Evolutionary conservation across 1,284 basidiomycete genomes (phyloP).

Genomic region (Naganishia albida): DNA sequence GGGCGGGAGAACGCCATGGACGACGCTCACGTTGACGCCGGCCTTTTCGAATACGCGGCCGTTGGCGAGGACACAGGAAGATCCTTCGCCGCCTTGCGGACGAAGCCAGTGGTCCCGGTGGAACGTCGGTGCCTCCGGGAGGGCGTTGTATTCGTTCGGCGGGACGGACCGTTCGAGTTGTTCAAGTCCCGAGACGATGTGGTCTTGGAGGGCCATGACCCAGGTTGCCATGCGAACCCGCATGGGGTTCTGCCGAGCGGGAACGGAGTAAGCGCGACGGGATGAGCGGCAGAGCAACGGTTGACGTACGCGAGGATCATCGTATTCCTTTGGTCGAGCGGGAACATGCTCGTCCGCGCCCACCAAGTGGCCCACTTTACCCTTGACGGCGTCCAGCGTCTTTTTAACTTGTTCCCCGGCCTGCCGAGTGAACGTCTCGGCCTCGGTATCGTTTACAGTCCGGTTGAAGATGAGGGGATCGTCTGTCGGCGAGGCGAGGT

Average conservation of each 20-base stretch:
- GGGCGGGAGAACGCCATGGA: constrained; percentile 84
- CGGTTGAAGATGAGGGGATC: constrained; percentile 29
- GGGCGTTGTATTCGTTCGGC: constrained; percentile 38
- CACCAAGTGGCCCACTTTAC: not conserved
- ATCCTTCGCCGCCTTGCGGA: constrained; percentile 71
- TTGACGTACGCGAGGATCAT: constrained; percentile 51
- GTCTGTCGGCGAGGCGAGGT: constrained; percentile 16
- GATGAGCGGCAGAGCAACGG: too few species aligned
- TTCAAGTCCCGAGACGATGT: constrained; percentile 79
- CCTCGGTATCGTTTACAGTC: constrained; percentile 14
- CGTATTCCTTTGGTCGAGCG: constrained; percentile 45
- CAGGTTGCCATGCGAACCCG: constrained; percentile 77
- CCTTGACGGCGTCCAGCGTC: constrained; percentile 21
- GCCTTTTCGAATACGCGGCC: constrained; percentile 86
- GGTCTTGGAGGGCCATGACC: constrained; percentile 74
- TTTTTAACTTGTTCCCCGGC: constrained; percentile 12
- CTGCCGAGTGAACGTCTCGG: constrained; percentile 29
- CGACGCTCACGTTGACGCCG: constrained; percentile 92
- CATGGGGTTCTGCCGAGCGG: constrained; percentile 60
- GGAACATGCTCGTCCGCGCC: constrained; percentile 36
- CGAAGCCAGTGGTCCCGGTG: constrained; percentile 85
- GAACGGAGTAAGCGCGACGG: not conserved
- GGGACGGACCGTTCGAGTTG: constrained; percentile 70
- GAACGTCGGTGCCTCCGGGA: constrained; percentile 59
- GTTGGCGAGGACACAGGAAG: constrained; percentile 81